Evolutionary conservation across 169 alveolate genomes (phyloP), one percentile per base, ranked within the genome.

Genomic region (Cryptosporidium ryanae): DNA sequence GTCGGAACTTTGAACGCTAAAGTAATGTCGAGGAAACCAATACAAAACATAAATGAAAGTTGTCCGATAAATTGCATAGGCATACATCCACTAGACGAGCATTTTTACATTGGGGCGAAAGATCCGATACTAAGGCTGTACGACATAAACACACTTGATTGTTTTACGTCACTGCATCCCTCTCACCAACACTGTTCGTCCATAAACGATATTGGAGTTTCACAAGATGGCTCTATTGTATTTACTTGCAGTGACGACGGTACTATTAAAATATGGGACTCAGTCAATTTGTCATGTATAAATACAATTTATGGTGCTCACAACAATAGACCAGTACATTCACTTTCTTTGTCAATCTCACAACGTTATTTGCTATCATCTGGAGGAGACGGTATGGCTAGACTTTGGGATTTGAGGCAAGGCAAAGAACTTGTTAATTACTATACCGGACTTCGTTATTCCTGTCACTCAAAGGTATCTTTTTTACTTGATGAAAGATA

Each of bases 301-400:
- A 76, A 76, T 15, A 76, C 87, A 13, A 57, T 76, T 1, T 76
- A 76, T 17, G 71, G 71, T 43, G 70, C 87, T 25, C 87, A 76
- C 48, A 17, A n/a, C 34, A 70, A 70, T 12, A 23, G 31, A 4
- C 71, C 87, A 2, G 71, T 76, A 38, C 87, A 76, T 61, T 76
- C 87, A 13, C 64, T 76, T 8, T 57, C 65, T 13, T 38, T 76
- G 21, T 76, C 87, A 34, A 7, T 76, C 1, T 76, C 87, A 23
- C 87, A 76, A 46, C 48, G 76, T 10, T 76, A 76, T 27, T 31
- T 76, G 4, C 18, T 76, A 17, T 76, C 87, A 27, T 76, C 76
- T 21, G 87, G 87, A 34, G 87, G 87, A 27, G 87, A 76, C 38
- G 87, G 87, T 21, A 29, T 61, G 32, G 87, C 76, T 8, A 55